phyloP scores from a whole-genome alignment of 2,329 filamentous ascomycete genomes.

The Colletotrichum noveboracense region DNA sequence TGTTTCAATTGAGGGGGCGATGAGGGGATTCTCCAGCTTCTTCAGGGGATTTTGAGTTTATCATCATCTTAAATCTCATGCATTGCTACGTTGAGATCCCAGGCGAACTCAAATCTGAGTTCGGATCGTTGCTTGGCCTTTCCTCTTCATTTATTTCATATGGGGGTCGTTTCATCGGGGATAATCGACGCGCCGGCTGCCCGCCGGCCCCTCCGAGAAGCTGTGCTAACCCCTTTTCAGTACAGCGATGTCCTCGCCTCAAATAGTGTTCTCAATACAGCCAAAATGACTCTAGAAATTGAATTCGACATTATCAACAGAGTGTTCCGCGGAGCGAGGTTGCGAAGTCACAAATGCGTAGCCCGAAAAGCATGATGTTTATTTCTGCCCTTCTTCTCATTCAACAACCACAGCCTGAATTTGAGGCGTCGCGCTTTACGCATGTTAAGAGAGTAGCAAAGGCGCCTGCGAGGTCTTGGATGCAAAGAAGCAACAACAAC shows the following conservation, averaged over 20 bases:
- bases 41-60: neutral
- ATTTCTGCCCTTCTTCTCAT: neutral
- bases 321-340: too few species aligned
- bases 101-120: neutral
- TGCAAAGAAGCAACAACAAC: neutral
- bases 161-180: neutral
- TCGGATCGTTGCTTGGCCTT: neutral
- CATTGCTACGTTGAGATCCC: neutral
- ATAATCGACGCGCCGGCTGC: neutral
- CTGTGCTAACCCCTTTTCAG: neutral
- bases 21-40: neutral
- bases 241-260: neutral
- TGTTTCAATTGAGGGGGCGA: neutral
- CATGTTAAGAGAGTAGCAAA: too few species aligned
- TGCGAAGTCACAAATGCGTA: too few species aligned
- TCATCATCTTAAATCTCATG: neutral
- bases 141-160: neutral
- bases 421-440: neutral
- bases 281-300: neutral
- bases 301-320: neutral
- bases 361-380: neutral
- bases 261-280: neutral
- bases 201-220: neutral
- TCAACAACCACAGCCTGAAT: neutral
- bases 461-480: fast-evolving